These are phyloP conservation scores for Diaporthe caulivora DNA, from an alignment of 2,329 filamentous ascomycete species.

Conservation along the genomic window DNA sequence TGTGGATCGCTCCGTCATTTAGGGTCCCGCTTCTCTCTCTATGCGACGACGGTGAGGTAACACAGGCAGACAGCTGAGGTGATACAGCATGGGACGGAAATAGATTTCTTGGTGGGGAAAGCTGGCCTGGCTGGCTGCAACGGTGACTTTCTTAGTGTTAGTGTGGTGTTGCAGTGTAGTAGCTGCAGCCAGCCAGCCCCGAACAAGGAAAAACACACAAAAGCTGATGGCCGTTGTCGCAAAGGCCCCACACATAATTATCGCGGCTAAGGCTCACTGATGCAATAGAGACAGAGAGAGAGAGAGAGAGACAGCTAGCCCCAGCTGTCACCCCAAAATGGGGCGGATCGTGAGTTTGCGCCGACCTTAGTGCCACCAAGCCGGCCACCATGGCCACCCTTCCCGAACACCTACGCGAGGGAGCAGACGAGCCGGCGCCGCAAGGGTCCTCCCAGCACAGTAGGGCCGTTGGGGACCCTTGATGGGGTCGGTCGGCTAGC, in stretches of 20 bases:
- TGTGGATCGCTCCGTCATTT: background rate
- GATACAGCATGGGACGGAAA: constrained; percentile 21
- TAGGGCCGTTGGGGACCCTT: background rate
- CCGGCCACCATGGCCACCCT: constrained; percentile 11
- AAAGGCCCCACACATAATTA: background rate
- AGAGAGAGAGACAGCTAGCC: background rate
- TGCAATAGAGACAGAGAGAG: too few species aligned
- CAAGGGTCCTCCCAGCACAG: constrained; percentile 18
- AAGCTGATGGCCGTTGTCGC: background rate
- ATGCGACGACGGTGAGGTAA: background rate
- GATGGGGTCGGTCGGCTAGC: background rate
- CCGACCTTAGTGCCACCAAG: constrained; percentile 16
- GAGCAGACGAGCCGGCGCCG: constrained; percentile 8
- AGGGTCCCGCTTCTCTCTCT: background rate
- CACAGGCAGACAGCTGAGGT: constrained; percentile 23
- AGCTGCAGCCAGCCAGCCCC: constrained; percentile 11
- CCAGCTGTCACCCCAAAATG: constrained; percentile 14
- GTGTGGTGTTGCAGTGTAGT: too few species aligned
- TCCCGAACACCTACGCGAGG: constrained; percentile 17
- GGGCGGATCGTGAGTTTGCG: constrained; percentile 6
- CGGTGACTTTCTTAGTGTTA: background rate
- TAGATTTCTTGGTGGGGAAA: constrained; percentile 12
- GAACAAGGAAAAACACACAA: background rate
- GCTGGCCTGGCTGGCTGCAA: constrained; percentile 16
- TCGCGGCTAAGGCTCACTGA: background rate